phyloP scores from a whole-genome alignment of 2,329 filamentous ascomycete species.

The Aureobasidium melanogenum region DNA sequence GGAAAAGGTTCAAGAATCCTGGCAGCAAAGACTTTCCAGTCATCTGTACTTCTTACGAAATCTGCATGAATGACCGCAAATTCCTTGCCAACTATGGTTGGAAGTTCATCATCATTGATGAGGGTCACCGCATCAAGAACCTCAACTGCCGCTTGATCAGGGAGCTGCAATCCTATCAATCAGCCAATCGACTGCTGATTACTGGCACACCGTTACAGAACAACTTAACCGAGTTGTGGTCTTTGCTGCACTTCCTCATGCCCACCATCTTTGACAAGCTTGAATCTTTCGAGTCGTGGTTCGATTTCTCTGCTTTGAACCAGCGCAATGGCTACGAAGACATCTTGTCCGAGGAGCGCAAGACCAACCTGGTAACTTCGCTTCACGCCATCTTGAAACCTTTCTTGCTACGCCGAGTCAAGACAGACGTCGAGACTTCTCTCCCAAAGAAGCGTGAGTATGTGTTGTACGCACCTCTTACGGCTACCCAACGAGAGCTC shows the following conservation, averaged over 20 bases:
- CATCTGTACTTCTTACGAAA: constrained; percentile 92
- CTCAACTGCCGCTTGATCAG: constrained; percentile 87
- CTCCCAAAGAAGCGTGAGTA: constrained; percentile 97
- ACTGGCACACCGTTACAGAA: constrained; percentile 95
- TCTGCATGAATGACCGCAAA: constrained; percentile 83
- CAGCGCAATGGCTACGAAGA: constrained; percentile 72
- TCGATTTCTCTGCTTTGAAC: constrained; percentile 87
- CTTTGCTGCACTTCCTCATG: constrained; percentile 82
- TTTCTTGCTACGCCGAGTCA: constrained; percentile 76
- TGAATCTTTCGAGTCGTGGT: constrained; percentile 91
- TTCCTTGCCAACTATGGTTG: constrained; percentile 77
- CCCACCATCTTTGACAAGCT: constrained; percentile 90
- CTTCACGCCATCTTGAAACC: constrained; percentile 91
- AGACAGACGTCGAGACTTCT: constrained; percentile 82
- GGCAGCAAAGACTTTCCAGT: constrained; percentile 71
- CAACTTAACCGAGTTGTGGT: constrained; percentile 92
- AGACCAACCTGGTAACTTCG: constrained; percentile 71
- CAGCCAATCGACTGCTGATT: constrained; percentile 82
- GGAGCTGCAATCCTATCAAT: constrained; percentile 79
- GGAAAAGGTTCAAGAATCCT: constrained; percentile 61
- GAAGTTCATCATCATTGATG: constrained; percentile 98
- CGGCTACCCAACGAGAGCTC: constrained; percentile 79
- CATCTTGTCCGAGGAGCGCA: constrained; percentile 68
- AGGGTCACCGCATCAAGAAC: constrained; percentile 96
- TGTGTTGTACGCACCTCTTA: constrained; percentile 87